Percentiles rank a stretch among this genome's conserved stretches.
Conservation (phyloP, 192 early-diverging fungal genomes). For the Rhizophagus sp. region DNA sequence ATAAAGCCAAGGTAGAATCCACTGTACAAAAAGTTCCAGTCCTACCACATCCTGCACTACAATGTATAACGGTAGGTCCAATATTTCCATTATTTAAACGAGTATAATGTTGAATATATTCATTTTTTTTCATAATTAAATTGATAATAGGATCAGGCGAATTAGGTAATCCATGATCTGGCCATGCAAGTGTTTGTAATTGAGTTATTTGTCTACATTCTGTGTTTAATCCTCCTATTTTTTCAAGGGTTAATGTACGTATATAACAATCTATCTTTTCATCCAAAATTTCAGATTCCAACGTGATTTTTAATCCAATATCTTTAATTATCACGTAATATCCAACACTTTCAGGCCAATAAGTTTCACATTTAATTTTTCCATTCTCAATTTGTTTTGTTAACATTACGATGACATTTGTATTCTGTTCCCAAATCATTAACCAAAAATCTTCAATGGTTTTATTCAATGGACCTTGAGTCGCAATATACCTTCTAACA, state of each 20-base stretch:
- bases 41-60: conserved; percentile 82
- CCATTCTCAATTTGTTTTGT: conserved; percentile 77
- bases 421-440: conserved; percentile 81
- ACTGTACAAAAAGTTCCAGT: conserved; percentile 80
- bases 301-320: conserved; percentile 43
- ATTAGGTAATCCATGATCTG: conserved; percentile 74
- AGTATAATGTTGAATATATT: background rate
- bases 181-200: conserved; percentile 79
- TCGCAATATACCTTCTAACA: conserved; percentile 73
- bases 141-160: conserved; percentile 36
- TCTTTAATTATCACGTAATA: conserved; percentile 38
- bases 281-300: conserved; percentile 46
- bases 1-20: conserved; percentile 43
- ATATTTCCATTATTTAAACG: background rate
- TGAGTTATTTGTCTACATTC: conserved; percentile 56
- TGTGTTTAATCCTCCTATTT: conserved; percentile 8
- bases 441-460: conserved; percentile 89
- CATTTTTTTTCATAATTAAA: conserved; percentile 26
- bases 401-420: conserved; percentile 80
- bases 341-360: conserved; percentile 71
- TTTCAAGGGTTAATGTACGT: conserved; percentile 40
- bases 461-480: conserved; percentile 81
- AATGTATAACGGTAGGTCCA: conserved; percentile 76
- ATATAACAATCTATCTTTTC: conserved; percentile 43
- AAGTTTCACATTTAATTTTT: conserved; percentile 74